Base-by-base conservation (phyloP, 192 early-diverging fungal genomes). In the Bifiguratus adelaidae region DNA sequence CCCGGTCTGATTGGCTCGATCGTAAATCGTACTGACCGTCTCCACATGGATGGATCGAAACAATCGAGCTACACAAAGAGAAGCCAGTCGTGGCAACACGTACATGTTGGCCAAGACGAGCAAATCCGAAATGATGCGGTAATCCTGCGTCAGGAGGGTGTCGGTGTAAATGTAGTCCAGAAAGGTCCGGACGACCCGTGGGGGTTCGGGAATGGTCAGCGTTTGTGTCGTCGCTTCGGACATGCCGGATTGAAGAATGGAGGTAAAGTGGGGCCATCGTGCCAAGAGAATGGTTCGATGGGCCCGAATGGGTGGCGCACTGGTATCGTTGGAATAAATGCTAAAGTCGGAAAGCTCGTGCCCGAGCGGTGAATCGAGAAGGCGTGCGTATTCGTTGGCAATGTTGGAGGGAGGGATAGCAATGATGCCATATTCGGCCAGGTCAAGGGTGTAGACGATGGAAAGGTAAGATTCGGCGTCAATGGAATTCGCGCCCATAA, bases 231-330 rank as follows among this genome's bases (percentile, higher is more conserved):
- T 47, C 2, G 79, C 61, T 48, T 83, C 79, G 1, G 50, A 37
- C 72, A 75, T 78, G 13, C 70, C 79, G 0, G 78, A 72, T 41
- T 65, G 55, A 12, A 70, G 46, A 44, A 80, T 52, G 36, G 65
- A 61, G 6, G 53, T 47, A 55, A 81, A 83, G 44, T 80, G 73
- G 0, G 77, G 72, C 81, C 81, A 83, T 42, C 81, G 61, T 3
- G 81, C 71, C 28, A 72, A 36, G 2, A 83, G 48, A 7, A 83
- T 62, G n/a, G 80, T 50, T 20, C 58, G 59, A 47, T 83, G 81
- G 15, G 70, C 75, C 26, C 53, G 48, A 29, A 83, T 70, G 3
- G 68, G 58, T 6, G 61, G 60, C 34, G 60, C 50, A 30, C 58
- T 46, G 5, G 60, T 56, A 25, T 58, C 60, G 8, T 36, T 35